phyloP scores from a whole-genome alignment of 371 early-diverging fungal species.

The Coemansia sp. region DNA sequence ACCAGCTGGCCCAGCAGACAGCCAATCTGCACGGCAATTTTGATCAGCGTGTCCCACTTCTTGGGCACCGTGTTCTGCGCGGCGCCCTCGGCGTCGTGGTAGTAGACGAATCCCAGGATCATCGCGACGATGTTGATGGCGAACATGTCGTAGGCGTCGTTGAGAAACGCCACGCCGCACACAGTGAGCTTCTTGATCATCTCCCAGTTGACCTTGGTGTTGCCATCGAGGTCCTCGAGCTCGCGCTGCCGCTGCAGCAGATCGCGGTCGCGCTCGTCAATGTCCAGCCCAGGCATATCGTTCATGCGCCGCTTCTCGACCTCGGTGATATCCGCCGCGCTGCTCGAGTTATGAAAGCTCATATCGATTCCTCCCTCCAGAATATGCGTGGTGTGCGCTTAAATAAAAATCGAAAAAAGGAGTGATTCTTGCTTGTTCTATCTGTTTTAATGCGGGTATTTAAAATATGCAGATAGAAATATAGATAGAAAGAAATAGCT shows the following conservation, averaged over 20 bases:
- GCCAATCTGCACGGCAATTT: slow-evolving; percentile 79
- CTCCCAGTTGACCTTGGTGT: slow-evolving; percentile 66
- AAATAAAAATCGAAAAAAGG: not conserved
- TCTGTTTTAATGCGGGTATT: not conserved
- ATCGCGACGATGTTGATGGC: slow-evolving; percentile 78
- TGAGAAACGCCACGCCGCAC: slow-evolving; percentile 87
- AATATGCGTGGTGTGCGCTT: not conserved
- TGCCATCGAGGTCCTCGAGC: slow-evolving; percentile 54
- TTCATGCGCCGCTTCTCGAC: slow-evolving; percentile 15
- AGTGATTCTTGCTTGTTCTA: not conserved
- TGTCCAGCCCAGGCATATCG: slow-evolving; percentile 7
- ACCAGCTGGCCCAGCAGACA: slow-evolving; percentile 74
- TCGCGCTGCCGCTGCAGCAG: slow-evolving; percentile 40
- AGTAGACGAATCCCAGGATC: slow-evolving; percentile 78
- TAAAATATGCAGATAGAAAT: too few relatives aligned
- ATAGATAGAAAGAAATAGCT: too few relatives aligned
- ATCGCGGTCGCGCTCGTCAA: slow-evolving; percentile 45
- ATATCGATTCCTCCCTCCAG: not conserved
- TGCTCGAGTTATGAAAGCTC: slow-evolving; percentile 27
- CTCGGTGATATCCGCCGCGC: slow-evolving; percentile 36
- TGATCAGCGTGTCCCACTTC: slow-evolving; percentile 70
- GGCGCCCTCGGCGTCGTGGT: slow-evolving; percentile 46
- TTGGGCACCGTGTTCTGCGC: slow-evolving; percentile 58
- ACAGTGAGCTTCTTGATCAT: slow-evolving; percentile 82
- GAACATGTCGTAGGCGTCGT: slow-evolving; percentile 88